phyloP scores from a whole-genome alignment of 768 basidiomycete genomes.

The Multifurca ochricompacta region DNA sequence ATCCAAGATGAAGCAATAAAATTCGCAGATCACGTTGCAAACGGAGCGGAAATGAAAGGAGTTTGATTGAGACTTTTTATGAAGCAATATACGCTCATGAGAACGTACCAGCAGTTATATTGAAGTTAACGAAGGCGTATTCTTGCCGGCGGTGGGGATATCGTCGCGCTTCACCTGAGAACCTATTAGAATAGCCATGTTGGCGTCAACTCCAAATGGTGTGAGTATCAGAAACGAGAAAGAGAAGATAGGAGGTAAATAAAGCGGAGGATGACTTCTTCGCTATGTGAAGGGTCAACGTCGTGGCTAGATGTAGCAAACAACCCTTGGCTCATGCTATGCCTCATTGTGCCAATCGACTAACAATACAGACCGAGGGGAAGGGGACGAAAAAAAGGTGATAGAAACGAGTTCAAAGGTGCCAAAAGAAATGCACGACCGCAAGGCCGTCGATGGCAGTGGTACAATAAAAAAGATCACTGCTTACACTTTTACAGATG shows the following conservation, averaged over 20 bases:
- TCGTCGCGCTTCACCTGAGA: slow-evolving; percentile 29
- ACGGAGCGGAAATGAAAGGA: neutral
- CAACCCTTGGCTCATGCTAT: slow-evolving; percentile 7
- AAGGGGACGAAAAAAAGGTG: too few relatives aligned
- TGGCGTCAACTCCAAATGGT: neutral
- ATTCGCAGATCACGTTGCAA: neutral
- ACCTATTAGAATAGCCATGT: slow-evolving; percentile 7
- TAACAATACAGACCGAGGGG: neutral
- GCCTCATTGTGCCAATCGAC: neutral
- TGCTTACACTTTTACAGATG: slow-evolving; percentile 70
- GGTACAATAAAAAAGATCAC: too few relatives aligned
- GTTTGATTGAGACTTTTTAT: neutral
- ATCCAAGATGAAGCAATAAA: neutral
- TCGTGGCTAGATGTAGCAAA: neutral
- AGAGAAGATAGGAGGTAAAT: neutral
- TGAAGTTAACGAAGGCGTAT: slow-evolving; percentile 73
- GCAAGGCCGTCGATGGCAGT: neutral
- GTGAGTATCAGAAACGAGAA: neutral
- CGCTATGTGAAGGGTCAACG: neutral
- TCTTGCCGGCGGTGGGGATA: slow-evolving; percentile 62
- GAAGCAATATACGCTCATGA: neutral
- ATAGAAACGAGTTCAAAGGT: neutral
- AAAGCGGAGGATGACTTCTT: neutral
- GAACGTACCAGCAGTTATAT: slow-evolving; percentile 65
- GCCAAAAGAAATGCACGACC: neutral